Evolutionary conservation across 345 rosid genomes (phyloP), one percentile per base, ranked within the genome.

Genomic region (Melastoma malabathricum): DNA sequence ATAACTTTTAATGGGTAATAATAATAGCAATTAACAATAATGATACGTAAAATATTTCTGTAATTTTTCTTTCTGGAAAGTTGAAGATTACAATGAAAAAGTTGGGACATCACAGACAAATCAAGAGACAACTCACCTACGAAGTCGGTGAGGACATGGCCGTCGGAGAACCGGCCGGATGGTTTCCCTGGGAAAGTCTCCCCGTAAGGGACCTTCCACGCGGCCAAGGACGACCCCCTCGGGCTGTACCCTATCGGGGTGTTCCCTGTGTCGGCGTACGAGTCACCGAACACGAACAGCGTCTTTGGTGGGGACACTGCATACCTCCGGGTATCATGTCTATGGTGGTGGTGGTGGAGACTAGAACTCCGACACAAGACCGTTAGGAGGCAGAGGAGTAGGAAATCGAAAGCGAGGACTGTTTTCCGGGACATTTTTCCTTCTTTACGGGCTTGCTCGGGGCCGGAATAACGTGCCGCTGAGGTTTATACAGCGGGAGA

Each of bases 251-350:
- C 89, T 7, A n/a, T n/a, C n/a, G 57, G 20, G 63, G 46, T 49
- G 73, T 82, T 82, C 12, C 89, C 89, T 7, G 89, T 79, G 58
- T 82, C 90, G 9, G 64, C 83, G 6, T 79, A 82, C 1, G 90
- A 82, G 49, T 79, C 86, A n/a, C 90, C 90, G 39, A 82, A 82
- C 15, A 77, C 90, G 54, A 82, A 79, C 18, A 82, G 72, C 72
- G 69, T 79, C 27, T 62, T 59, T 3, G 77, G 79, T 20, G 45
- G 59, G 38, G 54, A 67, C 9, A 27, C 55, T 8, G 50, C 39
- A 18, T 45, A 52, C 9, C 41, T 13, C 12, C 47, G 23, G 22
- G n/a, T 25, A 15, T 46, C 15, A n/a, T 34, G 19, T 9, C 15
- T 18, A 20, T 43, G 57, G 8, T 1, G 47, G 61, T 51, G 55